Conservation (phyloP, 352 stramenopile species). For the Phytophthora capsici region DNA sequence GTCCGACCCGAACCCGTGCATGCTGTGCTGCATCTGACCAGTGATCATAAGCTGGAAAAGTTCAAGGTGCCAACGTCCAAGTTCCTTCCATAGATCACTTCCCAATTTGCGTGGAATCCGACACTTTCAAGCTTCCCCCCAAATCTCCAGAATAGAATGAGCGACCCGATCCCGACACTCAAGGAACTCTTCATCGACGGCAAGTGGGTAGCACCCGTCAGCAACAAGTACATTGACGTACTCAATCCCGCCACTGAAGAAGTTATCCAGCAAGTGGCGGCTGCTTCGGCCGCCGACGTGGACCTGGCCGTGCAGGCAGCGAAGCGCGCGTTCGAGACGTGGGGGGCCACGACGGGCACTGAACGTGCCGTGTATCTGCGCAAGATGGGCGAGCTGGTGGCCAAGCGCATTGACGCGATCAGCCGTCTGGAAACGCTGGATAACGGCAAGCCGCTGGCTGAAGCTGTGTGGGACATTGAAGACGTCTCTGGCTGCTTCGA, state of each 20-base stretch:
- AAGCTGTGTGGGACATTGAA: slow-evolving; percentile 77
- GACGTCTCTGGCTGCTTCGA: slow-evolving; percentile 61
- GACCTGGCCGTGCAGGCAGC: slow-evolving; percentile 58
- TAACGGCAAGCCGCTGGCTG: slow-evolving; percentile 64
- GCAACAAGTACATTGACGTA: slow-evolving; percentile 33
- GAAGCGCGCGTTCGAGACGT: slow-evolving; percentile 48
- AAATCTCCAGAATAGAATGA: slow-evolving; percentile 22
- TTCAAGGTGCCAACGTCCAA: slow-evolving; percentile 4
- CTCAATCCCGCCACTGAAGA: slow-evolving; percentile 64
- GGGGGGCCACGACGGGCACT: slow-evolving; percentile 50
- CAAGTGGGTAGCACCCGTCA: slow-evolving; percentile 53
- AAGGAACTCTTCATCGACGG: slow-evolving; percentile 72
- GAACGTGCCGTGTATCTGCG: slow-evolving; percentile 40
- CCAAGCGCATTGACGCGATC: slow-evolving; percentile 35
- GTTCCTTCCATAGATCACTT: slow-evolving; percentile 10
- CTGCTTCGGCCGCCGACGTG: slow-evolving; percentile 49
- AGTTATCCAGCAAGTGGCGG: slow-evolving; percentile 60
- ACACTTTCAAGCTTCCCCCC: slow-evolving; percentile 1
- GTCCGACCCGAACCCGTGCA: slow-evolving; percentile 13
- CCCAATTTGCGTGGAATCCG: slow-evolving; percentile 5
- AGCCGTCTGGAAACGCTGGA: slow-evolving; percentile 72
- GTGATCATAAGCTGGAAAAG: neutral
- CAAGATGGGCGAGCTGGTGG: slow-evolving; percentile 27
- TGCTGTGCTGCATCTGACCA: neutral
- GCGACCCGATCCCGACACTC: slow-evolving; percentile 44